Evolutionary conservation across 441 rosid genomes (phyloP).

Genomic region (Euphorbia schlechtendalii): DNA sequence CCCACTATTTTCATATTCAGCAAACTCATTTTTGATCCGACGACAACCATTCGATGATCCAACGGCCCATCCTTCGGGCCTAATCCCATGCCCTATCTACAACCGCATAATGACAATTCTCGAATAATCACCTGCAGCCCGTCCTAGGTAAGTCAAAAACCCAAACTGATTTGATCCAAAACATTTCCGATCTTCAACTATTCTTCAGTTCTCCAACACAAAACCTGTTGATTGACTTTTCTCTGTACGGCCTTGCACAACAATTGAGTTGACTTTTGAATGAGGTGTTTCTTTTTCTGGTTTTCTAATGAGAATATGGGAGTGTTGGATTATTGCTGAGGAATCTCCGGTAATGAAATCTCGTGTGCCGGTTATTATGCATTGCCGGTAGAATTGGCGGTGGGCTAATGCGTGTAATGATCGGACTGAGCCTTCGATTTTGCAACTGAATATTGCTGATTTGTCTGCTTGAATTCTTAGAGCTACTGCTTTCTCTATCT

Average conservation of each 20-base stretch:
- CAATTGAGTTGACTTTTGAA: not conserved
- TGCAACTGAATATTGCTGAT: slow-evolving; percentile 12
- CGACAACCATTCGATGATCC: not conserved
- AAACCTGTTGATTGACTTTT: slow-evolving; percentile 12
- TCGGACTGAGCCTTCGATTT: slow-evolving; percentile 7
- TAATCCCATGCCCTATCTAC: slow-evolving; percentile 9
- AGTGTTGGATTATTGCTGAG: slow-evolving; percentile 9
- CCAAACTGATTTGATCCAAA: no score
- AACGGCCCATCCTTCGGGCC: slow-evolving; percentile 14
- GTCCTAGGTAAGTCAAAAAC: not conserved
- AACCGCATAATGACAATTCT: slow-evolving; percentile 5
- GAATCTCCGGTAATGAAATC: slow-evolving; percentile 15
- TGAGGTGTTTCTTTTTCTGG: not conserved
- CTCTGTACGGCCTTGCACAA: slow-evolving; percentile 13
- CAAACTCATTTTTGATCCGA: not conserved
- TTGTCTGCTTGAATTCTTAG: slow-evolving; percentile 17
- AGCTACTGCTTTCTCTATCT: slow-evolving; percentile 11
- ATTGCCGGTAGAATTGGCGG: slow-evolving; percentile 16
- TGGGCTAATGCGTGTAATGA: slow-evolving; percentile 12
- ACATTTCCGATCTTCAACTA: not conserved
- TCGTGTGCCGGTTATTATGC: slow-evolving; percentile 4
- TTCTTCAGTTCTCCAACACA: slow-evolving; percentile 12
- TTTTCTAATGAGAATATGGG: slow-evolving; percentile 1
- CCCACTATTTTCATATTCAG: slow-evolving; percentile 12
- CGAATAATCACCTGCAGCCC: slow-evolving; percentile 5